Conservation (phyloP, 2,329 filamentous ascomycete species). For the Fusarium acutatum region DNA sequence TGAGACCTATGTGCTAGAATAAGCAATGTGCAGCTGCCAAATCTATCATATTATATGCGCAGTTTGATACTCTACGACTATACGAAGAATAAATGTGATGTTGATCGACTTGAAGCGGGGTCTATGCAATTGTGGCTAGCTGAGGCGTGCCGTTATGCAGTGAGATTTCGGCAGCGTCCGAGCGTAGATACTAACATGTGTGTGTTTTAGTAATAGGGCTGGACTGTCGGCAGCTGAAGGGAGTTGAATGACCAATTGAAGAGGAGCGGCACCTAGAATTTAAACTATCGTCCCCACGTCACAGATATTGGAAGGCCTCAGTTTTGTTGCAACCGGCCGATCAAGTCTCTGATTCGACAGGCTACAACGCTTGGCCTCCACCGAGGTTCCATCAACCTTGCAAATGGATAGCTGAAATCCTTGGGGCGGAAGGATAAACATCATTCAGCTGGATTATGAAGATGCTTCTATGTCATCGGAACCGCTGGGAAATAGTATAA, state of each 20-base stretch:
- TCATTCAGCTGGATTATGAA: rapidly evolving
- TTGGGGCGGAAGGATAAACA: rapidly evolving
- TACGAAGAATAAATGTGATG: rapidly evolving
- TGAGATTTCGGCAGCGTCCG: background rate
- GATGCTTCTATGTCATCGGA: rapidly evolving
- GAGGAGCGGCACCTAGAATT: background rate
- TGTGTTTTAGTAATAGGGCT: background rate
- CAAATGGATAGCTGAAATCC: background rate
- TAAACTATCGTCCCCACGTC: rapidly evolving
- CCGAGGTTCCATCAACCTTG: rapidly evolving
- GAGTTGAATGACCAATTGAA: rapidly evolving
- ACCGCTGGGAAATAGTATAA: background rate
- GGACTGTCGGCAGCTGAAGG: rapidly evolving
- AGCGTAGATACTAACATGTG: background rate
- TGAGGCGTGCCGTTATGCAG: background rate
- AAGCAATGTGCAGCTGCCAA: rapidly evolving
- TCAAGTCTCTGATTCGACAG: background rate
- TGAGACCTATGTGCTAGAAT: rapidly evolving
- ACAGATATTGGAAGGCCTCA: background rate
- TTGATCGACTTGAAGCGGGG: background rate
- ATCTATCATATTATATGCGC: background rate
- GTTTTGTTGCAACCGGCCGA: rapidly evolving
- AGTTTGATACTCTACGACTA: rapidly evolving
- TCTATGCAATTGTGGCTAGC: background rate
- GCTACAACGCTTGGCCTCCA: rapidly evolving